Conservation (phyloP, 495 filamentous ascomycete genomes). For the Penicillium lividum region DNA sequence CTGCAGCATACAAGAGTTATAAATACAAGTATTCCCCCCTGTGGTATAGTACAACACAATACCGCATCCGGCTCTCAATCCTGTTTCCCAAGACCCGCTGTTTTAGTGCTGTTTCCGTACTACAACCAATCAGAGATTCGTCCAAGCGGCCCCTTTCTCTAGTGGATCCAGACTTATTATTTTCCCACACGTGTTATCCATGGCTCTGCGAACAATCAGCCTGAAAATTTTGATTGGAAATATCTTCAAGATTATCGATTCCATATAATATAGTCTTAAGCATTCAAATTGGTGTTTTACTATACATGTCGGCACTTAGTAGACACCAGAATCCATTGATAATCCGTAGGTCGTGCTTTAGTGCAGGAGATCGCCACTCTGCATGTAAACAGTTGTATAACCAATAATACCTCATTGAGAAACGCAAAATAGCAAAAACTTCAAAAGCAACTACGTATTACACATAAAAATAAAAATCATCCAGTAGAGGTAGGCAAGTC, state of each 20-base stretch:
- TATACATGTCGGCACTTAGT: no score
- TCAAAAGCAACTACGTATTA: neutral
- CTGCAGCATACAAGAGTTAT: constrained; percentile 8
- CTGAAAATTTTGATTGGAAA: neutral
- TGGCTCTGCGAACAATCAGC: constrained; percentile 4
- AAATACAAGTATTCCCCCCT: constrained; percentile 4
- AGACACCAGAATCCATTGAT: no score
- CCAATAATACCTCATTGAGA: neutral
- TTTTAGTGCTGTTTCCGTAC: constrained; percentile 19
- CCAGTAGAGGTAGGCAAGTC: neutral
- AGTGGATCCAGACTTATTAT: constrained; percentile 2
- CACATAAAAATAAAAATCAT: neutral
- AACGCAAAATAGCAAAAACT: neutral
- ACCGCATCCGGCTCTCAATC: constrained; percentile 18
- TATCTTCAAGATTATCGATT: neutral
- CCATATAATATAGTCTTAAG: no score
- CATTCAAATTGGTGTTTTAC: no score
- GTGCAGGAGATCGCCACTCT: constrained; percentile 13
- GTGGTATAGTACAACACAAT: constrained; percentile 21
- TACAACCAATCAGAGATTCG: constrained; percentile 13
- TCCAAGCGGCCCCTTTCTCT: constrained; percentile 18
- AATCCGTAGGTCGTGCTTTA: neutral
- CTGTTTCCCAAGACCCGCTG: constrained; percentile 5
- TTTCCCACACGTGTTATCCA: constrained; percentile 12
- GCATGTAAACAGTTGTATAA: constrained; percentile 12